Evolutionary conservation across 202 grass and related monocot genomes (phyloP).

Genomic region (Elaeis oleifera): DNA sequence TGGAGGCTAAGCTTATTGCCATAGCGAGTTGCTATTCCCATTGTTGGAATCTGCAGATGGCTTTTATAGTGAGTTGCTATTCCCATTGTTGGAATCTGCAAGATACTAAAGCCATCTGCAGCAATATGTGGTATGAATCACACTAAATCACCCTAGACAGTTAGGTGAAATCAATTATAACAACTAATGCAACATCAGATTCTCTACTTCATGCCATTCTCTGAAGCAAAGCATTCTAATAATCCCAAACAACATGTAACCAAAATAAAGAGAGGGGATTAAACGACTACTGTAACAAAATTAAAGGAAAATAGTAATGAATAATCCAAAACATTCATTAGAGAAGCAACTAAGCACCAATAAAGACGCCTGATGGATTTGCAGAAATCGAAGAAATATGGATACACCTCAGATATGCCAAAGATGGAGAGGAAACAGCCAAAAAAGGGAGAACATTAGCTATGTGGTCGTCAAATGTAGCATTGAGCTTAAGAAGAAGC

Average conservation of each 20-base stretch:
- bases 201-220: no score
- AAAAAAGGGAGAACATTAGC: slow-evolving; percentile 81
- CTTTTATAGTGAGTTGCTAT: no score
- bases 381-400: background rate
- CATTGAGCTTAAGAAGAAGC: slow-evolving; percentile 86
- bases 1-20: slow-evolving; percentile 84
- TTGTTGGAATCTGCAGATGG: no score
- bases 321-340: no score
- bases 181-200: no score
- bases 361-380: background rate
- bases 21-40: slow-evolving; percentile 44
- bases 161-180: no score
- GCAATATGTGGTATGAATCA: no score
- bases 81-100: slow-evolving; percentile 72
- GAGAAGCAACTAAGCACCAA: background rate
- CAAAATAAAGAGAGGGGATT: background rate
- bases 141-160: no score
- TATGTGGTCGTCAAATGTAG: slow-evolving; percentile 72
- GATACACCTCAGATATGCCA: slow-evolving; percentile 71
- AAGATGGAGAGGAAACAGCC: slow-evolving; percentile 71
- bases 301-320: no score
- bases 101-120: background rate
- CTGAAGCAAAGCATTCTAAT: no score
- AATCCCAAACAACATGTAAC: background rate
- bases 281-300: no score